Conservation (phyloP, 139 green algal genomes). For the Gonium pectorale region DNA sequence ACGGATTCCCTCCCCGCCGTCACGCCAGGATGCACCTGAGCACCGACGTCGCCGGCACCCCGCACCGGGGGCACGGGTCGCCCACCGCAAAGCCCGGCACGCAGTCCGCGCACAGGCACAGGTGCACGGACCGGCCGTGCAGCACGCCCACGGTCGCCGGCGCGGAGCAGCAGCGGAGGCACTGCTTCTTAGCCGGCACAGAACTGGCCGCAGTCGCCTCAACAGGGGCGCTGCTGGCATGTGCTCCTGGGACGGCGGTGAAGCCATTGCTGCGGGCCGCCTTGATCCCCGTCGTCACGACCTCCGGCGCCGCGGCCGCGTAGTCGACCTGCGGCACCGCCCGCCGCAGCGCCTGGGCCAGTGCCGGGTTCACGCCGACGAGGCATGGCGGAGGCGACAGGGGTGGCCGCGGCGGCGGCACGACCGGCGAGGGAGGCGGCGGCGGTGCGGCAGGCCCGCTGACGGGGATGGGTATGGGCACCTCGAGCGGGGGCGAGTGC, state of each 20-base stretch:
- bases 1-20: too few species aligned
- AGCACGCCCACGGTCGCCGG: background rate
- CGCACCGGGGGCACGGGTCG: slow-evolving; percentile 9
- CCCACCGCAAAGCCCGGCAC: background rate
- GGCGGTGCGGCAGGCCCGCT: background rate
- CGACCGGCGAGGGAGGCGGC: too few species aligned
- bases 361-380: background rate
- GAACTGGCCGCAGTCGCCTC: too few species aligned
- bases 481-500: background rate
- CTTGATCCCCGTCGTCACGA: background rate
- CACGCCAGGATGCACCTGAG: too few species aligned
- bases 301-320: background rate
- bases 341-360: background rate
- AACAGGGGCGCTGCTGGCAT: too few species aligned
- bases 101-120: slow-evolving; percentile 1
- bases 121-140: slow-evolving; percentile 14
- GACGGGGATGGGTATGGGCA: background rate
- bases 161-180: background rate
- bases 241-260: too few species aligned
- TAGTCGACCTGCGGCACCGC: background rate
- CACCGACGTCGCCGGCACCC: background rate
- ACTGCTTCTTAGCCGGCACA: background rate
- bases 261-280: too few species aligned
- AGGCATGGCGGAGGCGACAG: too few species aligned
- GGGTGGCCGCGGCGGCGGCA: background rate